A percentile compares a stretch with the other conserved stretches of the same genome.
Evolutionary conservation across 495 filamentous ascomycete genomes (phyloP).

Genomic region (Podospora pseudoanserina): DNA sequence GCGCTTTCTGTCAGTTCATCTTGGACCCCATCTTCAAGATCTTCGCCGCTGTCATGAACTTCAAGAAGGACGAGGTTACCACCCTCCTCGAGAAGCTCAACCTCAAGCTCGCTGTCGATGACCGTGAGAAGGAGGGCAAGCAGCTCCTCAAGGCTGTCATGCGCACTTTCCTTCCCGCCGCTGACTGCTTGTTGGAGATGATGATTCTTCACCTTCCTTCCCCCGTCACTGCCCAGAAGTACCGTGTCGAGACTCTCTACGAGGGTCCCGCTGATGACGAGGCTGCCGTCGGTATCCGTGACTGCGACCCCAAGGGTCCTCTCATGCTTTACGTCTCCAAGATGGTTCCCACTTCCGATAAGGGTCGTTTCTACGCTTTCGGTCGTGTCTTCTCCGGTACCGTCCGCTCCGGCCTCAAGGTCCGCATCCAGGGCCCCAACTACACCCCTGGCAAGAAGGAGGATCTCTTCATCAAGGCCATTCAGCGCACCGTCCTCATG

Average conservation of each 20-base stretch:
- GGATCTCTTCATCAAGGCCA: slow-evolving; percentile 98
- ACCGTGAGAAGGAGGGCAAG: slow-evolving; percentile 96
- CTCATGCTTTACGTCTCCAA: slow-evolving; percentile 99
- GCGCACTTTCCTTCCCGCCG: slow-evolving; percentile 96
- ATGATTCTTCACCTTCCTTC: slow-evolving; percentile 99
- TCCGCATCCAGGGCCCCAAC: slow-evolving; percentile 99
- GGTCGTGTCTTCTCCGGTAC: slow-evolving; percentile 99
- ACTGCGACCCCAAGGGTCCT: slow-evolving; percentile 94
- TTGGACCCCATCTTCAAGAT: slow-evolving; percentile 99
- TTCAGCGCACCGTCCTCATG: slow-evolving; percentile 99
- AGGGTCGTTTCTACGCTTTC: slow-evolving; percentile 99
- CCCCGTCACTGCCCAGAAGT: slow-evolving; percentile 92
- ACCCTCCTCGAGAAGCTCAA: slow-evolving; percentile 85
- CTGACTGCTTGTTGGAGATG: slow-evolving; percentile 99
- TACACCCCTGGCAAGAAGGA: slow-evolving; percentile 98
- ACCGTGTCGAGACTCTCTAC: slow-evolving; percentile 98
- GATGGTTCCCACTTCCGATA: slow-evolving; percentile 99
- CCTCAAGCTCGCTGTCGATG: slow-evolving; percentile 79
- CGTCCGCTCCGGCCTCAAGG: slow-evolving; percentile 94
- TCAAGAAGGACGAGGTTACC: slow-evolving; percentile 91
- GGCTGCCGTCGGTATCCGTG: slow-evolving; percentile 89
- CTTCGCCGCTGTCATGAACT: slow-evolving; percentile 92
- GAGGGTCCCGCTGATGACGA: slow-evolving; percentile 94
- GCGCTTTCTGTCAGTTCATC: slow-evolving; percentile 98
- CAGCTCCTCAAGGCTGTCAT: slow-evolving; percentile 94